Percentiles rank a stretch among this genome's conserved stretches.
Conservation (phyloP, 2,329 filamentous ascomycete species). For the Capronia epimyces region DNA sequence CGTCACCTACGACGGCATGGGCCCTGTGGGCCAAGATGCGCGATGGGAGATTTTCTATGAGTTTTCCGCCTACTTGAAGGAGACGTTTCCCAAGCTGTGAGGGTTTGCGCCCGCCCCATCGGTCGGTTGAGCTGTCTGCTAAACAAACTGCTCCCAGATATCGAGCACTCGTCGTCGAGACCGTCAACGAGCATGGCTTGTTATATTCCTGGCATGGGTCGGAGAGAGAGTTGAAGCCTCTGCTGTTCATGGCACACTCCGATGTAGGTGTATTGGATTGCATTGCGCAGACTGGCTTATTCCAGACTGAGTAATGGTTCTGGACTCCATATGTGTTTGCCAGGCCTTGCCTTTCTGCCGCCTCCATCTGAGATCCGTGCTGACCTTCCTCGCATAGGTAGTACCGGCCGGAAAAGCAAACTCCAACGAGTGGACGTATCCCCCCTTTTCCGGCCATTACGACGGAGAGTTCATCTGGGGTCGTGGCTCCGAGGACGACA, state of each 20-base stretch:
- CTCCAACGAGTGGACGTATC: conserved; percentile 52
- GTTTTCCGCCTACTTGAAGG: conserved; percentile 48
- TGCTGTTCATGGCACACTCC: conserved; percentile 58
- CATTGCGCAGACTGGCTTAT: no score
- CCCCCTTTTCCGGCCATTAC: conserved; percentile 55
- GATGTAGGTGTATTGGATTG: conserved; percentile 47
- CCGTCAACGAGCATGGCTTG: conserved; percentile 55
- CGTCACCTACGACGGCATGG: conserved; percentile 52
- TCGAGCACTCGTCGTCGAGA: conserved; percentile 35
- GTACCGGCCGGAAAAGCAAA: conserved; percentile 54
- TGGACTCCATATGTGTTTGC: no score
- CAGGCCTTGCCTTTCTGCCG: no score
- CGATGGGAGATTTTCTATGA: conserved; percentile 56
- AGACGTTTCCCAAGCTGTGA: conserved; percentile 49
- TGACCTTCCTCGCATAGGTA: conserved; percentile 30
- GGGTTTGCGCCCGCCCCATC: background rate
- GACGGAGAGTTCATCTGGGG: conserved; percentile 59
- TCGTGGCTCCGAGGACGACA: conserved; percentile 56
- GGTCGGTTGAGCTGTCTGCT: background rate
- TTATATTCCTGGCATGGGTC: conserved; percentile 55
- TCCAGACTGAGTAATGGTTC: no score
- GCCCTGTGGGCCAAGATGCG: conserved; percentile 50
- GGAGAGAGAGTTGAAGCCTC: conserved; percentile 48
- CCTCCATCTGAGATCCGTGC: no score
- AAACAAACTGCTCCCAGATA: conserved; percentile 7